Evolutionary conservation across 1,139 yeast species (phyloP), one percentile per base, ranked within the genome.

Genomic region (Arxiozyma heterogenica): DNA sequence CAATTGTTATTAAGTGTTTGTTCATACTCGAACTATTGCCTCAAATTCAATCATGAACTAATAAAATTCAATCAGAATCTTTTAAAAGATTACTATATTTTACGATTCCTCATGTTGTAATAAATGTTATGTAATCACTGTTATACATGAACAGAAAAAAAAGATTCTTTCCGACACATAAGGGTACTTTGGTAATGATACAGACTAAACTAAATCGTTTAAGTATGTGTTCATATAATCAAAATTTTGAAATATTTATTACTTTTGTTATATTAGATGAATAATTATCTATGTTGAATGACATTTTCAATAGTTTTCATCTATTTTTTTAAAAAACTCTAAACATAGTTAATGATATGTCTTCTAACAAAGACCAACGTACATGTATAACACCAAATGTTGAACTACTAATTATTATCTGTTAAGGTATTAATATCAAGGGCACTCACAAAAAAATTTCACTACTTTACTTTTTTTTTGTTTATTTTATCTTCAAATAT

Each of bases 41-140:
- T 12, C 86, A 77, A 41, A 83, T 81, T 96, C 96, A 89, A 65
- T 91, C 97, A 65, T 91, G 97, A 47, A 91, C 82, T 53, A 91
- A 74, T 51, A 91, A 68, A 0, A 96, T 84, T n/a, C 90, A 95
- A 48, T 80, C 77, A 8, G 90, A 88, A 66, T 91, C 91, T 46
- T 74, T 70, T 18, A 70, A 59, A 55, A 90, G 79, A 67, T 90
- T 88, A 45, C 77, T 70, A 67, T 77, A 86, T 68, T 89, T 90
- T 54, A 81, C 81, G 4, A 96, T 86, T 54, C 78, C 71, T 57
- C 76, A 79, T 1, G 83, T 83, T 1, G 94, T 82, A 7, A 95
- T 81, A 55, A 90, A 73, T 47, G 90, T 79, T 50, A 89, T 79
- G 57, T 77, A 76, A 43, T 73, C 77, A 41, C 64, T 59, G n/a